Conservation (phyloP, 75 land plant genomes). For the Cryptomeria japonica region DNA sequence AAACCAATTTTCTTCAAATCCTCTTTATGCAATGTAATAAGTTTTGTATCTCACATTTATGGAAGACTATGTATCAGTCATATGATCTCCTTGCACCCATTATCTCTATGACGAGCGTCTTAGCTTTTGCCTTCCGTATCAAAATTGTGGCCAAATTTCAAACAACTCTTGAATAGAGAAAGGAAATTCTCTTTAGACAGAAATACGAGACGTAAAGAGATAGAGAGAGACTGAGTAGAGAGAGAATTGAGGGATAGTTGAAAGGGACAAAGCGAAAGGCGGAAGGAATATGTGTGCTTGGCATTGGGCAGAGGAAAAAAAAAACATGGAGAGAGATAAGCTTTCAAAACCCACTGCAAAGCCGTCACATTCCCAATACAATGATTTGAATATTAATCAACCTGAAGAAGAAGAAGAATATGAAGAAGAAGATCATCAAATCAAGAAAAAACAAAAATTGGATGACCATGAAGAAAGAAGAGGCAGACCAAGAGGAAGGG, state of each 20-base stretch:
- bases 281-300: not conserved
- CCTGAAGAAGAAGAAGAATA: not conserved
- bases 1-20: too few species aligned
- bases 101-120: too few species aligned
- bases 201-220: not conserved
- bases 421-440: not conserved
- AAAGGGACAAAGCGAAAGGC: not conserved
- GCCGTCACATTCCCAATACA: constrained; percentile 7
- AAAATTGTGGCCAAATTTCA: too few species aligned
- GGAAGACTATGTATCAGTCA: too few species aligned
- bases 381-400: not conserved
- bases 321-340: not conserved
- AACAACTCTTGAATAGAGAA: too few species aligned
- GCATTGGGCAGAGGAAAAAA: not conserved
- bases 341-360: not conserved
- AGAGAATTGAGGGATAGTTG: not conserved
- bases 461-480: not conserved
- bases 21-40: too few species aligned
- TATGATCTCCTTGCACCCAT: too few species aligned
- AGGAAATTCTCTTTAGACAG: not conserved
- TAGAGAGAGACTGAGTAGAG: not conserved
- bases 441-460: not conserved
- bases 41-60: too few species aligned
- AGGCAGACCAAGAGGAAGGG: not conserved
- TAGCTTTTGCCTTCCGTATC: too few species aligned